Evolutionary conservation across 805 yeast genomes (phyloP).

Genomic region (Candida corydali): DNA sequence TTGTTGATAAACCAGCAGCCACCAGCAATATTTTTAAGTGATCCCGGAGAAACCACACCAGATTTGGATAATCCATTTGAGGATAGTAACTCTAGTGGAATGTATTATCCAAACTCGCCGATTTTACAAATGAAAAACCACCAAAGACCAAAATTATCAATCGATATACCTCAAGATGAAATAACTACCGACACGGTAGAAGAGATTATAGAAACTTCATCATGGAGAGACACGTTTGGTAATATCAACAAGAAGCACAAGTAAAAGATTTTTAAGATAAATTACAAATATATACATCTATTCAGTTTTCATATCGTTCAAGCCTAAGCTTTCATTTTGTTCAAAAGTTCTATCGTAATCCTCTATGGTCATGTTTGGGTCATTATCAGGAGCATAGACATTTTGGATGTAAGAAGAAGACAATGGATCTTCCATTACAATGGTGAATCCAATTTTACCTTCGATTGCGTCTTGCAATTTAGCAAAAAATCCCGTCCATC

Average conservation of each 20-base stretch:
- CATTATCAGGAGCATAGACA: slow-evolving; percentile 97
- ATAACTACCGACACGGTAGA: slow-evolving; percentile 17
- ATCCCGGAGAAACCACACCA: slow-evolving; percentile 7
- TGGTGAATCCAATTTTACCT: slow-evolving; percentile 80
- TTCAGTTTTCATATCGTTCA: slow-evolving; percentile 49
- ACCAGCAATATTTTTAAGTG: slow-evolving; percentile 6
- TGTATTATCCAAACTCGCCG: slow-evolving; percentile 30
- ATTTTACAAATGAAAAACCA: slow-evolving; percentile 4
- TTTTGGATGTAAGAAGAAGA: slow-evolving; percentile 95
- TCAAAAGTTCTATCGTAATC: slow-evolving; percentile 85
- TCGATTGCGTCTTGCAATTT: slow-evolving; percentile 71
- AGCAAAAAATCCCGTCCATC: slow-evolving; percentile 80
- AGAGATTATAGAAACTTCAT: slow-evolving; percentile 20
- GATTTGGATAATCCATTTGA: slow-evolving; percentile 2
- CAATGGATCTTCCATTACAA: slow-evolving; percentile 88
- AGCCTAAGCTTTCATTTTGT: slow-evolving; percentile 90
- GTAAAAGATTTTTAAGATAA: not conserved
- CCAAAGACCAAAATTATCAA: slow-evolving; percentile 3
- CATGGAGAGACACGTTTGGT: slow-evolving; percentile 21
- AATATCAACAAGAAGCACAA: slow-evolving; percentile 1
- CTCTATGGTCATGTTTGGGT: slow-evolving; percentile 91
- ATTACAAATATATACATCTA: slow-evolving; percentile 1
- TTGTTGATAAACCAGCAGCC: slow-evolving; percentile 5
- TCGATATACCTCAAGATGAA: not conserved
- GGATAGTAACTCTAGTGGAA: slow-evolving; percentile 15